These are phyloP conservation scores for Kodamaea neixiangensis DNA, from an alignment of 805 yeast species.

Conservation along the genomic window DNA sequence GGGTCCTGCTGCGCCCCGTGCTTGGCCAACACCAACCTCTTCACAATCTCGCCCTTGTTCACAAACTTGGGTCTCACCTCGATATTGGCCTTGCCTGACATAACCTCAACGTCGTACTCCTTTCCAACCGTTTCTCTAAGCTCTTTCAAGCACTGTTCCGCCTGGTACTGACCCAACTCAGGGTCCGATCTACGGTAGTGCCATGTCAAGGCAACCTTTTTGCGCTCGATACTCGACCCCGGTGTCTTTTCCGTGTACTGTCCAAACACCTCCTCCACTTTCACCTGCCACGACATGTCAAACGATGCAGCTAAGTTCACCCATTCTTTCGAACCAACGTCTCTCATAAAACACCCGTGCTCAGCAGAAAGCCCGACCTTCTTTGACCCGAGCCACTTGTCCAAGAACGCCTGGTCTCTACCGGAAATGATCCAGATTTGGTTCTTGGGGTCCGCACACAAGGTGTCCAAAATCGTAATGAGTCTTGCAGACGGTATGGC, in stretches of 20 bases:
- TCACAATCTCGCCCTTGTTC: constrained; percentile 96
- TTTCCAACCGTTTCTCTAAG: constrained; percentile 59
- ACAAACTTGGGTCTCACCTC: constrained; percentile 96
- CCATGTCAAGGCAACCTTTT: constrained; percentile 96
- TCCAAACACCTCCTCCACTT: constrained; percentile 71
- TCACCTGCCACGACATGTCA: constrained; percentile 95
- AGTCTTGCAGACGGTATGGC: constrained; percentile 89
- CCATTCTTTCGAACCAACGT: constrained; percentile 69
- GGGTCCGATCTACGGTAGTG: constrained; percentile 96
- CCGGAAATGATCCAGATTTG: constrained; percentile 96
- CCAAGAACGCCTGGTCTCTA: constrained; percentile 87
- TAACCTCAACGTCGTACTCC: constrained; percentile 84
- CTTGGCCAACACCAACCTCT: constrained; percentile 64
- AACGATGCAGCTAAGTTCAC: constrained; percentile 74
- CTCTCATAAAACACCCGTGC: constrained; percentile 94
- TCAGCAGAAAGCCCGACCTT: constrained; percentile 89
- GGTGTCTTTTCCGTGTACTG: constrained; percentile 86
- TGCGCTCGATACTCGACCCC: constrained; percentile 82
- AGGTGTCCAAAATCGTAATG: constrained; percentile 54
- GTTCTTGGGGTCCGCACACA: constrained; percentile 76
- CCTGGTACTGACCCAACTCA: constrained; percentile 86
- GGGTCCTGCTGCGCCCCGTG: constrained; percentile 58
- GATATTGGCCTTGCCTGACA: constrained; percentile 95
- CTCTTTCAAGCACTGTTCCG: constrained; percentile 67
- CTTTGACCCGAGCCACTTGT: constrained; percentile 78